A percentile compares a stretch with the other conserved stretches of the same genome.
phyloP scores from a whole-genome alignment of 1,284 basidiomycete species.

The Xerocomus amazonicus region DNA sequence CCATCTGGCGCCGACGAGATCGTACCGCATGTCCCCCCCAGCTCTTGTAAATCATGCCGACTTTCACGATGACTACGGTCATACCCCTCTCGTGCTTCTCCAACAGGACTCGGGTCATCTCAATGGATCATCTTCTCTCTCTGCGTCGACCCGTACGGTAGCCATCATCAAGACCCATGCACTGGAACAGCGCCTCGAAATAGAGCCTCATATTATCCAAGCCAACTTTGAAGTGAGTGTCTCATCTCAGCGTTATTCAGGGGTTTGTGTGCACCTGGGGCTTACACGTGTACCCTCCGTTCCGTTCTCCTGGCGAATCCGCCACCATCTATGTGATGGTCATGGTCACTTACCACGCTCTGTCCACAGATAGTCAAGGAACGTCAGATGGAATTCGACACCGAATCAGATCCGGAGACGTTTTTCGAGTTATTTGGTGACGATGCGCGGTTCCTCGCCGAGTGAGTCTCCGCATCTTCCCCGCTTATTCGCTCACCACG shows the following conservation, averaged over 20 bases:
- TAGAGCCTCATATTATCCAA: constrained; percentile 69
- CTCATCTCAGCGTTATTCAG: constrained; percentile 2
- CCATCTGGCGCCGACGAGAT: constrained; percentile 9
- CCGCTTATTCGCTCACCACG: too few relatives aligned
- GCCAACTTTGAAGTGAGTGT: constrained; percentile 68
- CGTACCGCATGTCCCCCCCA: constrained; percentile 19
- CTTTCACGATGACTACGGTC: constrained; percentile 13
- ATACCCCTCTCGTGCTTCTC: constrained; percentile 1
- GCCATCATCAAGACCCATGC: constrained; percentile 79
- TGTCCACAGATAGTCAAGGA: constrained; percentile 69
- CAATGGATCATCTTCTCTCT: constrained; percentile 9
- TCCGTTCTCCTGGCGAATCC: constrained; percentile 17
- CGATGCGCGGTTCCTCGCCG: constrained; percentile 65
- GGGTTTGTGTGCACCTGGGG: neutral
- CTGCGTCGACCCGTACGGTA: constrained; percentile 56
- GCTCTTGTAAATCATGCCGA: constrained; percentile 14
- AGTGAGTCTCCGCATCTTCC: constrained; percentile 47
- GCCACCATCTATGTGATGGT: neutral
- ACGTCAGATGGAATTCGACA: constrained; percentile 78
- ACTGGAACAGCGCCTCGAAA: constrained; percentile 64
- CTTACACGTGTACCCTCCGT: constrained; percentile 2
- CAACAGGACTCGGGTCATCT: constrained; percentile 8
- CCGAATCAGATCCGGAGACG: constrained; percentile 71
- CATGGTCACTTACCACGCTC: constrained; percentile 5
- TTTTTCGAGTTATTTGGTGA: constrained; percentile 73